Evolutionary conservation across 2,329 filamentous ascomycete genomes (phyloP), one percentile per base, ranked within the genome.

Genomic region (Aspergillus quadricinctus): DNA sequence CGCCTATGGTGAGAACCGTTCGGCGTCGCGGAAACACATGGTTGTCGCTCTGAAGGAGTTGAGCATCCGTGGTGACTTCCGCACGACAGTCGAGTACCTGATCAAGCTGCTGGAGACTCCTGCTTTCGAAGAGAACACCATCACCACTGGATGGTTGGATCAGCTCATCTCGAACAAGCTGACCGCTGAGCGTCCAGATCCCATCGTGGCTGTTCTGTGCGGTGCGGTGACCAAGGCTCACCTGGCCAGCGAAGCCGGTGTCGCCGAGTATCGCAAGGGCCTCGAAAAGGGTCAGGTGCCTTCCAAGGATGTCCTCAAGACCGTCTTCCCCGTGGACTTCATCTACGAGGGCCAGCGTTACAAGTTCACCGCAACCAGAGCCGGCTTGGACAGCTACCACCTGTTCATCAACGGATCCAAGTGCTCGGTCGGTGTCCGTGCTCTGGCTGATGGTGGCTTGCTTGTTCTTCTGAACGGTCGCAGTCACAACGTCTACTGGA

Each of bases 401-500:
- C 84, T 99, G 57, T 99, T 97, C 82, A 96, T 97, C 82, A 99
- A 99, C 73, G 94, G 94, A 57, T 97, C 94, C 66, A 96, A 95
- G 80, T 96, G 91, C 77, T 87, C 90, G 6, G 90, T 97, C 55
- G 94, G 93, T 68, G 89, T 99, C 54, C 89, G 94, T 66, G 89
- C 92, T 50, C 85, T 99, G 63, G 92, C 91, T 63, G 94, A 99
- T 67, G 94, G 94, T 74, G 94, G 94, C 74, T 84, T 99, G 10
- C 83, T 99, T 55, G 86, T 99, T 61, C 84, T 99, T 21, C 85
- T 99, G 46, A 88, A 88, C 68, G 94, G 94, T 59, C 90, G 91
- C 75, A 96, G 90, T 66, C 94, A 99, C 86, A 99, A 94, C 71
- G 87, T 97, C 60, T 99, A 99, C 85, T 99, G 94, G 94, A 97